Conservation (phyloP, 352 stramenopile species). For the Phytophthora fragariaefolia region DNA sequence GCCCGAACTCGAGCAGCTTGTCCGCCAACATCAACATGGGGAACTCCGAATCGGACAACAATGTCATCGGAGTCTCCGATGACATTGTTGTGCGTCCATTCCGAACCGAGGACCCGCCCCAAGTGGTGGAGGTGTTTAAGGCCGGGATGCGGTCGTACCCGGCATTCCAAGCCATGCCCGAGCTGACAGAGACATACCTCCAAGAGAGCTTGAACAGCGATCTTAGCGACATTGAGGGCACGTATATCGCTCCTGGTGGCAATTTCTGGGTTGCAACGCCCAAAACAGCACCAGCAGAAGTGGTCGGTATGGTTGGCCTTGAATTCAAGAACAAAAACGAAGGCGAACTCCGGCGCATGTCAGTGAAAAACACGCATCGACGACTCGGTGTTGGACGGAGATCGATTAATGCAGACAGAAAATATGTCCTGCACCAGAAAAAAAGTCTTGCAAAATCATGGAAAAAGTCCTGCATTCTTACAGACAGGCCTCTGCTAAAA, state of each 20-base stretch:
- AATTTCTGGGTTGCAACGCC: conserved; percentile 59
- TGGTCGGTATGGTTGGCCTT: conserved; percentile 42
- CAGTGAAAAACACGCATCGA: conserved; percentile 42
- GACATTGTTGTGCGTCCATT: conserved; percentile 36
- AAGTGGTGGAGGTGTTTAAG: conserved; percentile 41
- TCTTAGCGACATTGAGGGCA: conserved; percentile 43
- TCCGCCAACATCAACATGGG: too few relatives aligned
- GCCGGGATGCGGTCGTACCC: conserved; percentile 37
- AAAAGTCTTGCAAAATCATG: background rate
- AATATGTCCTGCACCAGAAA: background rate
- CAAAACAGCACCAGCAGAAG: conserved; percentile 14
- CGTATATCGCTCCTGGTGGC: conserved; percentile 45
- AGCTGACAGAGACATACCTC: conserved; percentile 32
- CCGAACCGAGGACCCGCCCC: conserved; percentile 27
- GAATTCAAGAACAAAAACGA: conserved; percentile 33
- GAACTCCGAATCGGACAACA: too few relatives aligned
- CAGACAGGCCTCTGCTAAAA: too few relatives aligned
- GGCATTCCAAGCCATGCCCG: conserved; percentile 12
- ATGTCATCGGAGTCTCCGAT: background rate
- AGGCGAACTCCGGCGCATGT: conserved; percentile 50
- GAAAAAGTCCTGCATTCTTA: background rate
- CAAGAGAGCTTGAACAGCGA: conserved; percentile 34
- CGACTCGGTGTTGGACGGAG: conserved; percentile 42
- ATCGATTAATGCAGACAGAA: background rate
- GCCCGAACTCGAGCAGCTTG: too few relatives aligned